Conservation (phyloP, 345 rosid species). For the Firmiana major region DNA sequence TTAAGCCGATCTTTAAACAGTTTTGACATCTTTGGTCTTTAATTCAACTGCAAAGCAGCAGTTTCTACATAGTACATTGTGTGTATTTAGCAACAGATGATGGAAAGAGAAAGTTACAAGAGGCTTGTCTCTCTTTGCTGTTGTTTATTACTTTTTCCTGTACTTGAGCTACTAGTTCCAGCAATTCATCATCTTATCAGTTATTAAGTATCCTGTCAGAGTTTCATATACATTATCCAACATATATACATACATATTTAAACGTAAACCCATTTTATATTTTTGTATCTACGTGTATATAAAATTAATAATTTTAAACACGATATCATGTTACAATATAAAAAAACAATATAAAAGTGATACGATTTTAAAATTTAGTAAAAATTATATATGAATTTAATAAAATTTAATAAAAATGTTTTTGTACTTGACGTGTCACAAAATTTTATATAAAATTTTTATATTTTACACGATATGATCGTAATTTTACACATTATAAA, state of each 20-base stretch:
- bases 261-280: not conserved
- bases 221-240: not conserved
- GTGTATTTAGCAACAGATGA: not conserved
- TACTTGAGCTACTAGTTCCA: not conserved
- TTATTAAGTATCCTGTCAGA: not conserved
- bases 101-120: not conserved
- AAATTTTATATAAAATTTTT: too few relatives aligned
- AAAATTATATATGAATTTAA: too few relatives aligned
- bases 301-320: too few relatives aligned
- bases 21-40: not conserved
- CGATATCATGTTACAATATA: too few relatives aligned
- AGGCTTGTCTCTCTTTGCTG: not conserved
- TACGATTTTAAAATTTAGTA: too few relatives aligned
- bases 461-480: too few relatives aligned
- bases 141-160: not conserved
- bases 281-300: not conserved
- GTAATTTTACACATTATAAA: too few relatives aligned
- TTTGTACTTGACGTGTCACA: too few relatives aligned
- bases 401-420: too few relatives aligned
- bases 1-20: too few relatives aligned
- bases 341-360: too few relatives aligned
- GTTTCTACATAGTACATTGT: not conserved
- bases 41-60: not conserved
- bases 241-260: not conserved
- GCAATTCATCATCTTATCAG: not conserved